These are phyloP conservation scores for Vigna radiata DNA, from an alignment of 306 rosid species.

Conservation along the genomic window DNA sequence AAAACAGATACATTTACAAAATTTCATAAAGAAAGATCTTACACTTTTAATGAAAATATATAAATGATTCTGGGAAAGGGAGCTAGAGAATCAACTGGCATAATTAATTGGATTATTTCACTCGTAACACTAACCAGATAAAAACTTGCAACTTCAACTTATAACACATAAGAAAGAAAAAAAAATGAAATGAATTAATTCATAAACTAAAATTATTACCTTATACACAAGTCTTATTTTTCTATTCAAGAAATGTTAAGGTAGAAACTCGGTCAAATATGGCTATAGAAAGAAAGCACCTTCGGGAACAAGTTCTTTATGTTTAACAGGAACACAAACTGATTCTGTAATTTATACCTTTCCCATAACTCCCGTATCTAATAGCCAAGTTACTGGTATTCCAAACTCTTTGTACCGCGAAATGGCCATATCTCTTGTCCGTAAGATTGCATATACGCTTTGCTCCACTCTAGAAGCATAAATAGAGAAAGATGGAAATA, in stretches of 20 bases:
- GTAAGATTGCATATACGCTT: conserved; percentile 75
- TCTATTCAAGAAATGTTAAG: too few species aligned
- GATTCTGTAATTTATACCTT: conserved; percentile 57
- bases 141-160: too few species aligned
- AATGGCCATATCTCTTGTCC: conserved; percentile 88
- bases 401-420: conserved; percentile 82
- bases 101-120: too few species aligned
- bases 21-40: not conserved
- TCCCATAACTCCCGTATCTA: conserved; percentile 88
- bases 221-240: too few species aligned
- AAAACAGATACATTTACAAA: not conserved
- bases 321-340: not conserved
- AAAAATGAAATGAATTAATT: too few species aligned
- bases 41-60: not conserved
- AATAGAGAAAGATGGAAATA: conserved; percentile 4
- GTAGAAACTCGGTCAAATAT: too few species aligned
- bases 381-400: conserved; percentile 80
- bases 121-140: too few species aligned
- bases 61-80: conserved; percentile 1
- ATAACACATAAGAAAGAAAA: too few species aligned
- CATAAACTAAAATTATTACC: too few species aligned
- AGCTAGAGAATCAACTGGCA: not conserved
- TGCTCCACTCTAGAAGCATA: conserved; percentile 72
- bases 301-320: too few species aligned
- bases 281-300: too few species aligned